These are phyloP conservation scores for Penicillium sp. DNA, from an alignment of 2,329 filamentous ascomycete species.

Conservation along the genomic window DNA sequence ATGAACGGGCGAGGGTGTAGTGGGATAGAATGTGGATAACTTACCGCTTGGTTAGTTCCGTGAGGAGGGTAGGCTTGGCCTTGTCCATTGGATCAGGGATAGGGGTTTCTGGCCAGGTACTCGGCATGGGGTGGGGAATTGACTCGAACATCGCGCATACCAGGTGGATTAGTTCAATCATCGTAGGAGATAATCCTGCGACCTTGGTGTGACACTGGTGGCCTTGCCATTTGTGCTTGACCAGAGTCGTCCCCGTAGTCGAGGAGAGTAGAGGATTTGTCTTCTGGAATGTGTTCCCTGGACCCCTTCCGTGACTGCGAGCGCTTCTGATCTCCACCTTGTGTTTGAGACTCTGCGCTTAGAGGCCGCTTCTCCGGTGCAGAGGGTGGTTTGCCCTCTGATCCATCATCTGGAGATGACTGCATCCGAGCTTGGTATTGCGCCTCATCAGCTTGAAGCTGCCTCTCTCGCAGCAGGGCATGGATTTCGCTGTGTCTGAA, in stretches of 20 bases:
- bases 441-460: conserved; percentile 32
- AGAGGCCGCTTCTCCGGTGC: neutral
- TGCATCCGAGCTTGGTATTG: conserved; percentile 14
- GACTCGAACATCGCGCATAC: neutral
- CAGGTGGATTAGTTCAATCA: conserved; percentile 23
- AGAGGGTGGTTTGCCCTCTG: neutral
- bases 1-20: conserved; percentile 42
- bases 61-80: no score
- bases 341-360: neutral
- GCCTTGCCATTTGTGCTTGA: neutral
- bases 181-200: conserved; percentile 38
- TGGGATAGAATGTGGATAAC: conserved; percentile 7
- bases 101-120: neutral
- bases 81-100: neutral
- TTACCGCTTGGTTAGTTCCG: conserved; percentile 3
- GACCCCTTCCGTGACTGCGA: neutral
- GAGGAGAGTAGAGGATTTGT: conserved; percentile 38
- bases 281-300: neutral
- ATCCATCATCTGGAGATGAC: neutral
- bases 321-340: neutral
- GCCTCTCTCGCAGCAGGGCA: conserved; percentile 57
- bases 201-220: conserved; percentile 12
- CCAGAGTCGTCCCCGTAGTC: conserved; percentile 41
- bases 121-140: neutral
- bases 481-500: conserved; percentile 88